Evolutionary conservation across 345 rosid genomes (phyloP).

Genomic region (Firmiana major): DNA sequence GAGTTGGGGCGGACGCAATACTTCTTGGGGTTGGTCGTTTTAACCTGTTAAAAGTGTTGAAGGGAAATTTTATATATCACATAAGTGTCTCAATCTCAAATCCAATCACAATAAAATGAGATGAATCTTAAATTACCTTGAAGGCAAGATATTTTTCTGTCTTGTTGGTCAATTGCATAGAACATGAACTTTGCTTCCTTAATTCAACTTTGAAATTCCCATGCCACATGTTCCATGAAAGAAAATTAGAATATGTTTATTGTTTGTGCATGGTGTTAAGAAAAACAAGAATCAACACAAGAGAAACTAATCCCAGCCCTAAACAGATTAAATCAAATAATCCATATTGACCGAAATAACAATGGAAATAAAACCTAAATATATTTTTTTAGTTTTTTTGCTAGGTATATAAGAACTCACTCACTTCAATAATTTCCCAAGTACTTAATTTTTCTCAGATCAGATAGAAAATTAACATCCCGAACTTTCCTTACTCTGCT

Average conservation of each 20-base stretch:
- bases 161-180: conserved; percentile 76
- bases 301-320: background rate
- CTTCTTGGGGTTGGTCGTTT: conserved; percentile 82
- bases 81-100: conserved; percentile 1
- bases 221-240: conserved; percentile 10
- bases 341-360: background rate
- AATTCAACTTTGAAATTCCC: conserved; percentile 53
- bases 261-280: background rate
- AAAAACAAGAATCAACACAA: background rate
- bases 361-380: background rate
- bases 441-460: background rate
- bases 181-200: conserved; percentile 79
- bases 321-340: background rate
- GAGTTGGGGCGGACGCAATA: conserved; percentile 86
- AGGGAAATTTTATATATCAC: background rate
- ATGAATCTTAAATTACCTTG: conserved; percentile 43
- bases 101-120: conserved; percentile 2
- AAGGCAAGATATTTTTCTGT: conserved; percentile 59
- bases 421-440: background rate
- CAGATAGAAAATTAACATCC: background rate
- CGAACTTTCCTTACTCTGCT: background rate
- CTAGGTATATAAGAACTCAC: background rate
- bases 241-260: background rate
- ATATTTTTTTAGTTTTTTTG: background rate
- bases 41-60: conserved; percentile 45